Evolutionary conservation across 768 basidiomycete genomes (phyloP), one percentile per base, ranked within the genome.

Genomic region (Lactifluus hygrophoroides): DNA sequence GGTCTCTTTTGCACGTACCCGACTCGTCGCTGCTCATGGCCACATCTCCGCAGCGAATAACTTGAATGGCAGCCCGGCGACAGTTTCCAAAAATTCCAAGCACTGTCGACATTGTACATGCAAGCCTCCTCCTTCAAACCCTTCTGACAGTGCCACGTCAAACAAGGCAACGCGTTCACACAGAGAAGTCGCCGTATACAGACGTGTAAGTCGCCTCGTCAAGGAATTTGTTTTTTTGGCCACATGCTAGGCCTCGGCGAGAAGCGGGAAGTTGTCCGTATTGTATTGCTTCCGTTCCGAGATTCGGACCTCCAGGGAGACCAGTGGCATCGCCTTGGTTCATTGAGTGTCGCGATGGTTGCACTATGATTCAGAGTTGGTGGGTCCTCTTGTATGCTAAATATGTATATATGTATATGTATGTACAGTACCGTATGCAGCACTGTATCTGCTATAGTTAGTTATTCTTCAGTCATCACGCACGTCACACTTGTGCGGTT

Each of bases 1-100:
- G 3, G 23, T 40, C 37, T 60, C 59, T 1, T 60, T 56, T 51
- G 23, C 37, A 13, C 54, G 54, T 9, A 56, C 54, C 1, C 54
- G 54, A 17, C 43, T 46, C 54, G 42, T 32, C 5, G 10, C 32
- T 32, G 32, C 32, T 5, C 32, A 32, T 32, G 32, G n/a, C 8
- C 5, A 8, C 34, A 17, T 21, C 25, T 3, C 32, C 27, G 32
- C 16, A 11, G n/a, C n/a, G n/a, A n/a, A n/a, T n/a, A n/a, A n/a
- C n/a, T n/a, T n/a, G n/a, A 52, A 54, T 25, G 37, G n/a, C 14
- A 32, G 37, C 1, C 37, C n/a, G n/a, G n/a, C n/a, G n/a, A n/a
- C n/a, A n/a, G n/a, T n/a, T n/a, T n/a, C n/a, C n/a, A n/a, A 21
- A 7, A 25, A 23, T 40, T 42, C 48, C 34, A 60, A 55, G 42